phyloP scores from a whole-genome alignment of 495 filamentous ascomycete species.

The Daldinia caldariorum region DNA sequence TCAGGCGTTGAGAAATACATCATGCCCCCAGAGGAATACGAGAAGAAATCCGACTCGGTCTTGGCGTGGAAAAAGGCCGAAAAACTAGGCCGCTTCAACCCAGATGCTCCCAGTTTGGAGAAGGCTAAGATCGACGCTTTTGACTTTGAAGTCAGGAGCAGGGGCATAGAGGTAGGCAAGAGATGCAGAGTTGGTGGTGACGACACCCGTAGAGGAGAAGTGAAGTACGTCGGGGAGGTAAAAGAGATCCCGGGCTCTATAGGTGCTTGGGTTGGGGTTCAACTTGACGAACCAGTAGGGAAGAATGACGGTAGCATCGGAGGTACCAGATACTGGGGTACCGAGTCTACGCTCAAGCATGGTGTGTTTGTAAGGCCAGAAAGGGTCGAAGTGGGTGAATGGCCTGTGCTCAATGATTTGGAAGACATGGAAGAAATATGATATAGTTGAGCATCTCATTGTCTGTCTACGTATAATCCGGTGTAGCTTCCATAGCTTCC shows the following conservation, averaged over 20 bases:
- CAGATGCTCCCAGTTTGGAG: slow-evolving; percentile 75
- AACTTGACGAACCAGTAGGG: slow-evolving; percentile 85
- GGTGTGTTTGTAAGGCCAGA: slow-evolving; percentile 92
- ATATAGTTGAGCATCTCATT: slow-evolving; percentile 24
- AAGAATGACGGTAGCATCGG: slow-evolving; percentile 89
- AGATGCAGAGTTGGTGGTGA: slow-evolving; percentile 70
- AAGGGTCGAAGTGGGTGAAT: slow-evolving; percentile 89
- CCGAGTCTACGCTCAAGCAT: slow-evolving; percentile 68
- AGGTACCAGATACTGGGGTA: slow-evolving; percentile 80
- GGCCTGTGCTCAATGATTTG: slow-evolving; percentile 74
- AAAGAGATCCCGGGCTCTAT: slow-evolving; percentile 76
- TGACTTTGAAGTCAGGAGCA: slow-evolving; percentile 69
- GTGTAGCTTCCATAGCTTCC: no score
- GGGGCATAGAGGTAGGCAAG: slow-evolving; percentile 71
- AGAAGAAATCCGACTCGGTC: slow-evolving; percentile 82
- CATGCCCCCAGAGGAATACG: slow-evolving; percentile 83
- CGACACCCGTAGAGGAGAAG: slow-evolving; percentile 80
- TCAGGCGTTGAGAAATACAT: slow-evolving; percentile 86
- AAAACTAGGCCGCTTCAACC: slow-evolving; percentile 94
- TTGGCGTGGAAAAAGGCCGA: slow-evolving; percentile 92
- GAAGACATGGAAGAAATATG: slow-evolving; percentile 91
- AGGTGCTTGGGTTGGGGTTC: slow-evolving; percentile 86
- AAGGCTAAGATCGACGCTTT: slow-evolving; percentile 74
- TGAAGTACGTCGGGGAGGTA: slow-evolving; percentile 85
- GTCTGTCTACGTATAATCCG: neutral